Evolutionary conservation across 2,329 filamentous ascomycete genomes (phyloP), one percentile per base, ranked within the genome.

Genomic region (Epichloe coenophiala): DNA sequence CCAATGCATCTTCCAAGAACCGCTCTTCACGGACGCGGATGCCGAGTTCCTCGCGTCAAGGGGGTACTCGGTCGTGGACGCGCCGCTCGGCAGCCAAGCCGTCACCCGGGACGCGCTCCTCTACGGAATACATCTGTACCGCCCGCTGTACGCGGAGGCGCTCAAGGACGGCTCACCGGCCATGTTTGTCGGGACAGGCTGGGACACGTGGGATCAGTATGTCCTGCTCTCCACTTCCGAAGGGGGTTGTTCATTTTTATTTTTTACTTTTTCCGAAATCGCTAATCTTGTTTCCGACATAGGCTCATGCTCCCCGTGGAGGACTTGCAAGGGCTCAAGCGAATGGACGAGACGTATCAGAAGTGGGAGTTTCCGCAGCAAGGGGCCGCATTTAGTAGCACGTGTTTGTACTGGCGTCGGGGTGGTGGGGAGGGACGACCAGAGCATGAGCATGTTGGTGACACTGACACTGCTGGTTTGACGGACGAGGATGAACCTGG

Each of bases 101-200:
- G 68, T 86, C 9, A 68, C 72, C 15, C 45, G 59, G 0, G 58
- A 65, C 0, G 74, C 77, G 0, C 60, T 87, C 1, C 67, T 84
- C 2, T 86, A 77, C 55, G 81, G 78, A 1, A 71, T 85, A 0
- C 82, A 85, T 47, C 70, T 81, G 52, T 80, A 80, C 51, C 68
- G 66, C 19, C 68, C 65, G 38, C 71, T 76, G 40, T 86, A 79
- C 47, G 66, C 73, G 21, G 61, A 69, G 5, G 70, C 79, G 0
- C 63, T 86, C 2, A 57, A 65, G 2, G 59, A 63, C 0, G 55
- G 63, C 1, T 56, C 70, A 1, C 81, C 82, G 0, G 71, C 66
- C 0, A 58, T 83, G 2, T 77, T 81, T 12, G 69, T 86, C 13
- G 82, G 81, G 0, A 82, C 76, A 0, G 67, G 68, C 0, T 73